A percentile compares a stretch with the other conserved stretches of the same genome.
Evolutionary conservation across 352 stramenopile species (phyloP).

Genomic region (Phytopythium mirpurense): DNA sequence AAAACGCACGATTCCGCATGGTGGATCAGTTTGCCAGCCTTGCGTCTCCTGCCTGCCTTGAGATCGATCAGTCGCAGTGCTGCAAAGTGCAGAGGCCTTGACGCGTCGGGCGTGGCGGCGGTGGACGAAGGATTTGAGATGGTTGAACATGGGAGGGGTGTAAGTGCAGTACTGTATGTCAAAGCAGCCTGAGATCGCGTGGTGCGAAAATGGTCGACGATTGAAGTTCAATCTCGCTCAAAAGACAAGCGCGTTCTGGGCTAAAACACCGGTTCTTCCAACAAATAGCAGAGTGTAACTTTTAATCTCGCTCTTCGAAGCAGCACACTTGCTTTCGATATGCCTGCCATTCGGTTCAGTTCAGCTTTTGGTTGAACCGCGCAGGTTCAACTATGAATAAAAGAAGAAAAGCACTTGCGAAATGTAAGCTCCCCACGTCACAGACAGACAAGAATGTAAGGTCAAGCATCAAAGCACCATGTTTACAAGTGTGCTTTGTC

Average conservation of each 20-base stretch:
- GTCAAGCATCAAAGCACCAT: slow-evolving; percentile 3
- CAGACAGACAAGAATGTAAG: neutral
- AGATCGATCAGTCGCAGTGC: no score
- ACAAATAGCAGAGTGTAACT: neutral
- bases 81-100: no score
- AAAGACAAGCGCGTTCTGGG: slow-evolving; percentile 5
- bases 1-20: no score
- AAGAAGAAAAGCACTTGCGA: neutral
- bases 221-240: slow-evolving; percentile 8
- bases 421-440: slow-evolving; percentile 1
- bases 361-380: slow-evolving; percentile 7
- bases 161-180: no score
- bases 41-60: slow-evolving; percentile 1
- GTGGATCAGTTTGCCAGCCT: neutral
- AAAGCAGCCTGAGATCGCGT: slow-evolving; percentile 11
- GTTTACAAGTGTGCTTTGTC: neutral
- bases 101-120: slow-evolving; percentile 1
- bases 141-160: slow-evolving; percentile 6
- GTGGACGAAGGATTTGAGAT: neutral
- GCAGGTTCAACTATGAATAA: slow-evolving; percentile 9
- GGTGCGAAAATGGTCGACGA: neutral
- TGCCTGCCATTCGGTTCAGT: slow-evolving; percentile 5
- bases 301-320: neutral
- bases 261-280: neutral
- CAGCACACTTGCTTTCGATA: neutral